Evolutionary conservation across 176 grass and related monocot genomes (phyloP).

Genomic region (Oryza australiensis): DNA sequence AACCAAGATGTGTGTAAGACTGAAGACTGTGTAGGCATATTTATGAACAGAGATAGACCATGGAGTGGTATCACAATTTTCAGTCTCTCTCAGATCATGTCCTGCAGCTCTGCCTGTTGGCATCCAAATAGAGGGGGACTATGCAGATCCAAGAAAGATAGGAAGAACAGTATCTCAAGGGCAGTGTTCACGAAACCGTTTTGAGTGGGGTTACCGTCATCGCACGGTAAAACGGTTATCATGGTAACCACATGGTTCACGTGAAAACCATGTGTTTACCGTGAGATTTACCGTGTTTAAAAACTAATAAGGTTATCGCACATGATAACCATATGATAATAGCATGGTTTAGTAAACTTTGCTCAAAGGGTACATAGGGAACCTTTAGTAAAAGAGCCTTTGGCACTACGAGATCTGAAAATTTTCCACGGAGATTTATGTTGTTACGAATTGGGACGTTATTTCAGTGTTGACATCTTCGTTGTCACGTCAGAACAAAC

Average conservation of each 20-base stretch:
- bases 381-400: constrained; percentile 27
- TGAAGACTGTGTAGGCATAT: background rate
- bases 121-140: background rate
- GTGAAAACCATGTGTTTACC: too few relatives aligned
- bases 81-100: constrained; percentile 16
- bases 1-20: background rate
- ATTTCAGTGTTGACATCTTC: constrained; percentile 1
- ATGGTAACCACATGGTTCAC: too few relatives aligned
- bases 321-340: too few relatives aligned
- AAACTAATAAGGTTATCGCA: too few relatives aligned
- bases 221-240: too few relatives aligned
- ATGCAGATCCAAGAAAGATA: constrained; percentile 5
- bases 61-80: background rate
- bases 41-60: constrained; percentile 23
- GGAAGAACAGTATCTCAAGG: constrained; percentile 22
- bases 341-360: too few relatives aligned
- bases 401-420: constrained; percentile 27
- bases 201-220: too few relatives aligned
- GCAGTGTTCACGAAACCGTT: too few relatives aligned
- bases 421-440: background rate
- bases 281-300: too few relatives aligned
- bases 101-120: constrained; percentile 1
- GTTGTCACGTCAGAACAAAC: constrained; percentile 14
- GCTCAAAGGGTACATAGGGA: too few relatives aligned
- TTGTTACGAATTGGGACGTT: background rate